These are phyloP conservation scores for Debaryomycetaceae sp. DNA, from an alignment of 1,139 yeast genomes.

Conservation along the genomic window DNA sequence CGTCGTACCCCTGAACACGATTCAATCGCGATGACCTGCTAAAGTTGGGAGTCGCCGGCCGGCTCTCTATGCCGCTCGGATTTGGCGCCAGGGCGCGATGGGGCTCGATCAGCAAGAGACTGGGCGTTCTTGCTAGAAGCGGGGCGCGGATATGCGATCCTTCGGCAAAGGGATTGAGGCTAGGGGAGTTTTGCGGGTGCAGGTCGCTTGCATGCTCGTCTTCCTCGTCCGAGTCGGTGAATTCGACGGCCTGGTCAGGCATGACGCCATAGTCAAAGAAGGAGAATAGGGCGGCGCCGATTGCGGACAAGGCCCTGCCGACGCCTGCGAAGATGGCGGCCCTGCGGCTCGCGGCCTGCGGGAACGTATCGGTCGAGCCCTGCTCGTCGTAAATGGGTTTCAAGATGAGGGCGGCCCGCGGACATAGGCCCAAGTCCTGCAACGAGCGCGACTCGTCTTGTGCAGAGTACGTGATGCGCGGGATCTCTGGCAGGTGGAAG, in stretches of 20 bases:
- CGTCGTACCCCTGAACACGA: background rate
- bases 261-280: constrained; percentile 35
- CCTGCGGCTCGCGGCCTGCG: constrained; percentile 6
- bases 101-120: background rate
- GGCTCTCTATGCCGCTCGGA: background rate
- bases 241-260: constrained; percentile 2
- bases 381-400: constrained; percentile 38
- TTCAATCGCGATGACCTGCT: too few species aligned
- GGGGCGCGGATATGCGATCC: background rate
- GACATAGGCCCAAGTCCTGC: constrained; percentile 39
- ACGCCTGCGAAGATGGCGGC: constrained; percentile 9
- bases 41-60: background rate
- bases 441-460: constrained; percentile 44
- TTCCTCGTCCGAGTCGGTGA: background rate
- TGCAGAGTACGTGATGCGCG: constrained; percentile 29
- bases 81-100: background rate
- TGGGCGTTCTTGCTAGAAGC: background rate
- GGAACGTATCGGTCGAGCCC: constrained; percentile 8
- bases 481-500: constrained; percentile 28
- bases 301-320: constrained; percentile 7
- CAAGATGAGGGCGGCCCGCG: constrained; percentile 57
- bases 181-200: constrained; percentile 1
- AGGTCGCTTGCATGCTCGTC: background rate
- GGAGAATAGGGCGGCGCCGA: constrained; percentile 26
- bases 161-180: constrained; percentile 2